A percentile compares a stretch with the other conserved stretches of the same genome.
Conservation (phyloP, 768 basidiomycete species). For the Tulasnella sp. region DNA sequence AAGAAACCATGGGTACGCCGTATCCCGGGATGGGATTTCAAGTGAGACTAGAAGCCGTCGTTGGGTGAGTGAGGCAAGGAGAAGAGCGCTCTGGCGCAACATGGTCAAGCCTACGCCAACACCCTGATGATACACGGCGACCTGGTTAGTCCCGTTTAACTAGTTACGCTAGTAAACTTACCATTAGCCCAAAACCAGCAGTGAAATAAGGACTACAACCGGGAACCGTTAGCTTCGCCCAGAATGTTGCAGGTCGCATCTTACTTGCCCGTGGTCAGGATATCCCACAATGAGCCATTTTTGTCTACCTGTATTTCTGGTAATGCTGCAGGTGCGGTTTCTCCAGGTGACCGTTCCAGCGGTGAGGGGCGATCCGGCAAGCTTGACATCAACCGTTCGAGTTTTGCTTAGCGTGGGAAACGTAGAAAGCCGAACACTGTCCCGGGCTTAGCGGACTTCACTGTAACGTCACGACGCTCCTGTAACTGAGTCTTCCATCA, state of each 20-base stretch:
- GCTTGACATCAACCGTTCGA: too few relatives aligned
- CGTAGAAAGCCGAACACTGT: too few relatives aligned
- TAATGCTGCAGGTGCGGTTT: too few relatives aligned
- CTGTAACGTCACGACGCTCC: too few relatives aligned
- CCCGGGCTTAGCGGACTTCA: too few relatives aligned
- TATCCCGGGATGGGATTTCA: constrained; percentile 94
- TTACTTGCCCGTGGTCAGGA: constrained; percentile 5
- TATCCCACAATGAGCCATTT: constrained; percentile 3
- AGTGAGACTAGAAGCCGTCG: constrained; percentile 86
- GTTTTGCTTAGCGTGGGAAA: too few relatives aligned
- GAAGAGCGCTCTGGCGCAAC: constrained; percentile 54
- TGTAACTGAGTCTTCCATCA: too few relatives aligned
- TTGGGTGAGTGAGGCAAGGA: constrained; percentile 64
- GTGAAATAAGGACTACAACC: constrained; percentile 80
- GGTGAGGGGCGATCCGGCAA: too few relatives aligned
- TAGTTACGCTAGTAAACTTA: constrained; percentile 26
- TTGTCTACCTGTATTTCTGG: too few relatives aligned
- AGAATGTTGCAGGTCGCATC: too few relatives aligned
- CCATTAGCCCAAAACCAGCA: constrained; percentile 97
- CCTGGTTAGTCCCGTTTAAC: background rate
- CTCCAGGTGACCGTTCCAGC: too few relatives aligned
- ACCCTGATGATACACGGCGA: constrained; percentile 41
- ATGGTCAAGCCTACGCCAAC: constrained; percentile 72
- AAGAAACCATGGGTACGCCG: constrained; percentile 91
- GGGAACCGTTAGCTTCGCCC: too few relatives aligned